phyloP scores from a whole-genome alignment of 2,329 filamentous ascomycete genomes.

The Ascochyta fabae region DNA sequence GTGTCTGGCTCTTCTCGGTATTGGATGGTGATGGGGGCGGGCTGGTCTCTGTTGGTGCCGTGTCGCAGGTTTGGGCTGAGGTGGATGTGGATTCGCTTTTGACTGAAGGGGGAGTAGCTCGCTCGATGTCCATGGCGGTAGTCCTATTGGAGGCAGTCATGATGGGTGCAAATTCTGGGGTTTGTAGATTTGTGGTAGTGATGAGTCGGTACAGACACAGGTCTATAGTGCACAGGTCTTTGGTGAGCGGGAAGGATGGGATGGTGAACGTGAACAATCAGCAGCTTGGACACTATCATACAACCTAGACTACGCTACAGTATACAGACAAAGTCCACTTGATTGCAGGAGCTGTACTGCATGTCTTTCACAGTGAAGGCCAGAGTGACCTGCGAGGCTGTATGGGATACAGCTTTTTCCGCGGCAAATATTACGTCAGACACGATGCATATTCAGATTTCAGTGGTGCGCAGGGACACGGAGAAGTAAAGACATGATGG shows the following conservation, averaged over 20 bases:
- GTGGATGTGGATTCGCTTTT: not conserved
- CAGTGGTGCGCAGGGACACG: too few species aligned
- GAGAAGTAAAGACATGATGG: too few species aligned
- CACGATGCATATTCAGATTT: too few species aligned
- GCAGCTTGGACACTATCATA: not conserved
- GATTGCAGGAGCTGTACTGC: too few species aligned
- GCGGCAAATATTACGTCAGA: not conserved
- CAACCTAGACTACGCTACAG: too few species aligned
- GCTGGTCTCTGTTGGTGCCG: not conserved
- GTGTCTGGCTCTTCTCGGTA: not conserved
- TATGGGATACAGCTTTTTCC: not conserved
- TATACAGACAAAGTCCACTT: too few species aligned
- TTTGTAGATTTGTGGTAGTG: too few species aligned
- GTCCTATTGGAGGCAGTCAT: not conserved
- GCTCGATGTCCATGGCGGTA: not conserved
- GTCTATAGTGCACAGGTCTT: not conserved
- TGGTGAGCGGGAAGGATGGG: not conserved
- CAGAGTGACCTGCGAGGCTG: not conserved
- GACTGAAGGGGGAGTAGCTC: not conserved
- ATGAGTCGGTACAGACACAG: too few species aligned
- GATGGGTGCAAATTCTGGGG: not conserved
- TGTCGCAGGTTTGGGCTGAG: not conserved
- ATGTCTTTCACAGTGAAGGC: not conserved
- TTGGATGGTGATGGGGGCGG: not conserved
- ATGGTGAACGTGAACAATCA: slow-evolving; percentile 2